Evolutionary conservation across 2,329 filamentous ascomycete species (phyloP).

Genomic region (Sphaerulina musiva): DNA sequence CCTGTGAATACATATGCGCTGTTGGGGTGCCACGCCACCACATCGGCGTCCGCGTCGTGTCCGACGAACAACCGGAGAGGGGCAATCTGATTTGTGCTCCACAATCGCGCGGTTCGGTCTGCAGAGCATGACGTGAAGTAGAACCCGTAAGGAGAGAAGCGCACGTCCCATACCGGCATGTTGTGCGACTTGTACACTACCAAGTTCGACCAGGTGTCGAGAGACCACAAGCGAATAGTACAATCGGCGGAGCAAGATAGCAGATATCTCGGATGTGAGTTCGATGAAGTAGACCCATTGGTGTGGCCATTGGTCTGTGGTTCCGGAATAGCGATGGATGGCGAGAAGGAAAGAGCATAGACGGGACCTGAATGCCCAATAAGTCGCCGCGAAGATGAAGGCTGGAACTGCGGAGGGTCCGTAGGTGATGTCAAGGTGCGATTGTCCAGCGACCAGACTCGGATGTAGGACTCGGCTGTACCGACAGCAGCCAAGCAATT

Average conservation of each 20-base stretch:
- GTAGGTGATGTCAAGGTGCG: slow-evolving; percentile 66
- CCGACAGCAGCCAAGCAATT: slow-evolving; percentile 79
- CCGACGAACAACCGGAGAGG: slow-evolving; percentile 83
- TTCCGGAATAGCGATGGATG: slow-evolving; percentile 47
- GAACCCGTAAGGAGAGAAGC: slow-evolving; percentile 88
- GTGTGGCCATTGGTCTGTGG: slow-evolving; percentile 34
- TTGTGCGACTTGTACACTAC: slow-evolving; percentile 92
- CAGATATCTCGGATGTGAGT: slow-evolving; percentile 63
- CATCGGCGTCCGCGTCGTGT: slow-evolving; percentile 88
- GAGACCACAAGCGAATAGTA: slow-evolving; percentile 83
- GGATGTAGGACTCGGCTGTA: slow-evolving; percentile 90
- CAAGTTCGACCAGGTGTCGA: slow-evolving; percentile 86
- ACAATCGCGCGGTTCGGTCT: slow-evolving; percentile 84
- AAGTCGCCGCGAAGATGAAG: slow-evolving; percentile 63
- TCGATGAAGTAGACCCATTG: slow-evolving; percentile 35
- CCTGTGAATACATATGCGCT: slow-evolving; percentile 89
- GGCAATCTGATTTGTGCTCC: slow-evolving; percentile 87
- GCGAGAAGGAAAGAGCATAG: slow-evolving; percentile 84
- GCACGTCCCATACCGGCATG: slow-evolving; percentile 78
- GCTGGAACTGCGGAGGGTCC: slow-evolving; percentile 52
- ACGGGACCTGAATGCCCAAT: slow-evolving; percentile 88
- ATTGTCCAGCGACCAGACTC: slow-evolving; percentile 86
- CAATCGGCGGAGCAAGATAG: slow-evolving; percentile 83
- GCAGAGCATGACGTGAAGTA: slow-evolving; percentile 86
- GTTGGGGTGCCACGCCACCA: slow-evolving; percentile 90